A percentile compares a stretch with the other conserved stretches of the same genome.
Conservation (phyloP, 2,329 filamentous ascomycete genomes). For the Ramichloridium luteum region DNA sequence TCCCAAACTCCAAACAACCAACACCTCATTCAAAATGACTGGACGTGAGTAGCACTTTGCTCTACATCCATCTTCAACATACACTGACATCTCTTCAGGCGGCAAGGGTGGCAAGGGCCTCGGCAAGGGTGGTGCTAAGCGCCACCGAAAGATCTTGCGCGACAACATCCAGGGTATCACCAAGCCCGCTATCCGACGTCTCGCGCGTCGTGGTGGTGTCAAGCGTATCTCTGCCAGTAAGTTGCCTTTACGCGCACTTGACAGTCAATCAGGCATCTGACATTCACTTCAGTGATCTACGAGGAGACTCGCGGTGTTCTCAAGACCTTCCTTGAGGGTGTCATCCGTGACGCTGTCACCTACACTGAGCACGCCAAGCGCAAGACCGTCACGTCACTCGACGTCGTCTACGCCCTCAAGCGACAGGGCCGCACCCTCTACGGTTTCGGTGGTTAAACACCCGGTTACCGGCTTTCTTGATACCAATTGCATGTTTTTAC, state of each 20-base stretch:
- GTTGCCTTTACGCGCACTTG: conserved; percentile 5
- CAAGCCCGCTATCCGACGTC: conserved; percentile 96
- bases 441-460: conserved; percentile 52
- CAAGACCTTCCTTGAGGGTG: conserved; percentile 72
- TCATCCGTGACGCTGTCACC: conserved; percentile 68
- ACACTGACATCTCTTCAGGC: conserved; percentile 40
- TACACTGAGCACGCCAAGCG: conserved; percentile 77
- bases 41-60: conserved; percentile 32
- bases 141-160: conserved; percentile 97
- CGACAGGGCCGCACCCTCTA: conserved; percentile 54
- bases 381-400: conserved; percentile 55
- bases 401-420: conserved; percentile 53
- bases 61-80: conserved; percentile 9
- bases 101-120: conserved; percentile 96
- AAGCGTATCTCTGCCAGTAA: conserved; percentile 97
- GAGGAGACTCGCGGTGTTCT: conserved; percentile 72
- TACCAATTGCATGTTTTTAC: conserved; percentile 24
- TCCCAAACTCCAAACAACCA: conserved; percentile 9
- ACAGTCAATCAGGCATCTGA: conserved; percentile 16
- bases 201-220: conserved; percentile 97
- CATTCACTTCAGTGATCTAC: conserved; percentile 52
- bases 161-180: conserved; percentile 99
- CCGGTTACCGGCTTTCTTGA: conserved; percentile 14
- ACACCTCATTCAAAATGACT: conserved; percentile 36
- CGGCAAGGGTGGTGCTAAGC: conserved; percentile 97